Evolutionary conservation across 208 protist genomes (phyloP).

Genomic region (Wallacemonas sp.): DNA sequence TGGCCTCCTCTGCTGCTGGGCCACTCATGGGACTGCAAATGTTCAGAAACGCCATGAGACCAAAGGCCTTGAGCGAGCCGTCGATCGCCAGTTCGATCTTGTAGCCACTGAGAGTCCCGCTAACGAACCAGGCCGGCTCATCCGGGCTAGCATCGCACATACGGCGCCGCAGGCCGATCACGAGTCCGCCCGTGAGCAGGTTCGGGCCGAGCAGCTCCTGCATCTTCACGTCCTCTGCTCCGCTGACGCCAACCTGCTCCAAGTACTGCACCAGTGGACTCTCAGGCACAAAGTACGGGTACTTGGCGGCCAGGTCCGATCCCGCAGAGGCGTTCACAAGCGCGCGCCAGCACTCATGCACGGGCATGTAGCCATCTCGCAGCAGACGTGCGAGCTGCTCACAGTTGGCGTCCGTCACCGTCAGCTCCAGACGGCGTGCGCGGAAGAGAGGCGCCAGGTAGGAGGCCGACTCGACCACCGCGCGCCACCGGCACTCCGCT

Average conservation of each 20-base stretch:
- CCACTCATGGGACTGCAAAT: conserved; percentile 27
- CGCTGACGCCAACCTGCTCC: conserved; percentile 13
- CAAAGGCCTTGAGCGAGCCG: conserved; percentile 74
- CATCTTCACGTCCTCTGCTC: conserved; percentile 22
- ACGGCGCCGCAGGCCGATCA: conserved; percentile 48
- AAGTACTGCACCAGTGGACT: conserved; percentile 35
- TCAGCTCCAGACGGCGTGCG: conserved; percentile 54
- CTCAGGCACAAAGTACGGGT: conserved; percentile 38
- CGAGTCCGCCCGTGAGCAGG: conserved; percentile 63
- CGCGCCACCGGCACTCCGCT: conserved; percentile 84
- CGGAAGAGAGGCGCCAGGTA: conserved; percentile 60
- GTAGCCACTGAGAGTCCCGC: conserved; percentile 72
- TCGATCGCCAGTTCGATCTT: conserved; percentile 89
- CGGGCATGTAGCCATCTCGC: conserved; percentile 66
- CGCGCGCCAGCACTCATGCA: conserved; percentile 68
- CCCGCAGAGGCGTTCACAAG: conserved; percentile 30
- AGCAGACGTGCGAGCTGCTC: conserved; percentile 61
- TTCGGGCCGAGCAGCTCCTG: conserved; percentile 33
- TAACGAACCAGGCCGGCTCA: conserved; percentile 69
- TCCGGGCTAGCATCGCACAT: not conserved
- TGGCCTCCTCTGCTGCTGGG: conserved; percentile 6
- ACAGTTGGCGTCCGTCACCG: conserved; percentile 38
- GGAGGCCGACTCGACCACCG: conserved; percentile 76
- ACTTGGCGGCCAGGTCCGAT: conserved; percentile 4
- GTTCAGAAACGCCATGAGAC: conserved; percentile 71